A percentile compares a stretch with the other conserved stretches of the same genome.
These are phyloP conservation scores for Carex scoparia DNA, from an alignment of 176 grass and related monocot genomes.

Conservation along the genomic window DNA sequence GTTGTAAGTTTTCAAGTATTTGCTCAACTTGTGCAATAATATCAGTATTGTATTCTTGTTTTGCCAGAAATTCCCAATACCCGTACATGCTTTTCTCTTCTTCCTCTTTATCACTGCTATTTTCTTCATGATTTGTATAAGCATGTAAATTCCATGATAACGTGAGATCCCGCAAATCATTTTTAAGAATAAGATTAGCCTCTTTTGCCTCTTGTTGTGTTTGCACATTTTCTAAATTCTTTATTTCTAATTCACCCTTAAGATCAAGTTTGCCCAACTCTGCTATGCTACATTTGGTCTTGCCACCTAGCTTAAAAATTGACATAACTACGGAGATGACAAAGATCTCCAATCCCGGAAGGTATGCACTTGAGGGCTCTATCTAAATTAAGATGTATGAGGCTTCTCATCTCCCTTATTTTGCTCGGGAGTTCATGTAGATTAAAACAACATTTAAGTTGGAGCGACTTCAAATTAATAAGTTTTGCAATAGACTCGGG, in stretches of 20 bases:
- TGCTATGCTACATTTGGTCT: not conserved
- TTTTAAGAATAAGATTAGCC: not conserved
- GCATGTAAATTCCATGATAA: not conserved
- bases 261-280: slow-evolving; percentile 1
- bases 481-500: not conserved
- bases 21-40: not conserved
- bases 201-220: not conserved
- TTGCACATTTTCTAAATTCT: not conserved
- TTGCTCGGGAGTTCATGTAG: not conserved
- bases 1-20: not conserved
- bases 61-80: not conserved
- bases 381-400: not conserved
- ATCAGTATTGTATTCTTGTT: not conserved
- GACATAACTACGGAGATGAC: not conserved
- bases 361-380: not conserved
- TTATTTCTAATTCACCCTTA: not conserved
- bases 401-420: not conserved
- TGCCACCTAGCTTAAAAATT: not conserved
- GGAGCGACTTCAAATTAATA: not conserved
- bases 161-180: not conserved
- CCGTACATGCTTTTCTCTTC: not conserved
- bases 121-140: not conserved
- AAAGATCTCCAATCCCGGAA: not conserved
- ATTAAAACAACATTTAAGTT: not conserved
- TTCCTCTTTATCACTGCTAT: not conserved